Base-by-base conservation (phyloP, 345 rosid species). In the Eutrema japonicum region DNA sequence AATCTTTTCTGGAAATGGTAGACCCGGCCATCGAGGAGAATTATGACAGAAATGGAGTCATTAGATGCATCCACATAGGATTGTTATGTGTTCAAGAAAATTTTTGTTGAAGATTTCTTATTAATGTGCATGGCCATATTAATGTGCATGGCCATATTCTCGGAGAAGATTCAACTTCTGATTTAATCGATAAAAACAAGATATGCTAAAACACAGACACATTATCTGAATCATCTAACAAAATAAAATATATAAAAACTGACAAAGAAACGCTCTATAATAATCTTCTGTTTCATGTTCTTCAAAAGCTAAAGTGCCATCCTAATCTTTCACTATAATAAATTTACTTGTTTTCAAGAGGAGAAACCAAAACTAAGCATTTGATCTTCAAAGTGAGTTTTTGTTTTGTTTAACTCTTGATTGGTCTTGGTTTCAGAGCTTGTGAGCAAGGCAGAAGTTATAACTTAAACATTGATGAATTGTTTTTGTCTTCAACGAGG, bases 41-140 rank as follows among this genome's bases (percentile, higher is more conserved):
- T 10, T 63, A 53, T 42, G 64, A 72, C n/a, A 63, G 0, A 7
- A 2, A 3, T 53, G 70, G 64, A 52, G 77, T 53, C n/a, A 9
- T 53, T 33, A 63, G 77, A 54, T 72, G 77, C 47, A 63, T 72
- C 1, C 56, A 62, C 36, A 54, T 72, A 0, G 70, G 56, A 32
- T 45, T 72, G 13, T 35, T 72, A 43, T 72, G 77, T 4, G 76
- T 64, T 43, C 76, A 72, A 72, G 54, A 64, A 42, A 54, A 72
- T n/a, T n/a, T n/a, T n/a, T n/a, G n/a, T n/a, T n/a, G n/a, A n/a
- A n/a, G n/a, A n/a, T n/a, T n/a, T n/a, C n/a, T n/a, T n/a, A n/a
- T n/a, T 33, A 18, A 55, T 33, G 42, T 56, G 29, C 29, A 35
- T 35, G 29, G 42, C 45, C n/a, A 58, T 18, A 18, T 18, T 33